Conservation (phyloP, 495 filamentous ascomycete genomes). For the Viridothelium virens region DNA sequence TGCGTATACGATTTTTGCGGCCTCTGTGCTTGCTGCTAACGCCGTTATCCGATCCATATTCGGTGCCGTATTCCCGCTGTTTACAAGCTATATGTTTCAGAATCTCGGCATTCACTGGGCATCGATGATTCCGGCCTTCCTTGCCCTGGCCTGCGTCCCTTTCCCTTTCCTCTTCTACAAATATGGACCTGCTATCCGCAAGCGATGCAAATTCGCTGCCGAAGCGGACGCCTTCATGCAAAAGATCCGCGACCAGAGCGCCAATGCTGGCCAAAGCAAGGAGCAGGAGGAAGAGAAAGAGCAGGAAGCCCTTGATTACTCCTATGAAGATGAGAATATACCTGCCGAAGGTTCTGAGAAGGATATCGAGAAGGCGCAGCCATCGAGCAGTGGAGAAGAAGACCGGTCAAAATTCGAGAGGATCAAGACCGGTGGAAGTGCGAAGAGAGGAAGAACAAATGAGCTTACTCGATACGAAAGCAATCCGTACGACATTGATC, state of each 20-base stretch:
- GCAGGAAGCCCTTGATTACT: slow-evolving; percentile 33
- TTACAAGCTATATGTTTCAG: slow-evolving; percentile 65
- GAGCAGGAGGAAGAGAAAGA: slow-evolving; percentile 23
- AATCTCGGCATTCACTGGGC: slow-evolving; percentile 78
- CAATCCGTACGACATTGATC: slow-evolving; percentile 37
- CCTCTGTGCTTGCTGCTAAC: slow-evolving; percentile 72
- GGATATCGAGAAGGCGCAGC: neutral
- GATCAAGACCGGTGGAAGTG: slow-evolving; percentile 29
- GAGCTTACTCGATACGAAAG: slow-evolving; percentile 23
- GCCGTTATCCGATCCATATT: slow-evolving; percentile 60
- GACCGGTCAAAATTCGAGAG: slow-evolving; percentile 26
- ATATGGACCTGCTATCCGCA: slow-evolving; percentile 60
- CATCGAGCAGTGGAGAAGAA: neutral
- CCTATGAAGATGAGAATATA: slow-evolving; percentile 23
- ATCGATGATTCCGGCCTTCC: slow-evolving; percentile 65
- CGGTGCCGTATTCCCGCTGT: slow-evolving; percentile 78
- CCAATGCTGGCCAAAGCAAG: slow-evolving; percentile 10
- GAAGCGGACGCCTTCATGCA: slow-evolving; percentile 51
- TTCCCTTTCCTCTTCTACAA: slow-evolving; percentile 76
- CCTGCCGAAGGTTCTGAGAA: neutral
- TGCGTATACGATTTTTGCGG: slow-evolving; percentile 69
- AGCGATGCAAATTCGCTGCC: slow-evolving; percentile 66
- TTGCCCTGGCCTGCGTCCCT: slow-evolving; percentile 66
- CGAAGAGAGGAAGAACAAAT: neutral
- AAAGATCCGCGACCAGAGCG: slow-evolving; percentile 31